Percentiles rank a stretch among this genome's conserved stretches.
Evolutionary conservation across 2,329 filamentous ascomycete genomes (phyloP).

Genomic region (Kalaharituber pfeilii): DNA sequence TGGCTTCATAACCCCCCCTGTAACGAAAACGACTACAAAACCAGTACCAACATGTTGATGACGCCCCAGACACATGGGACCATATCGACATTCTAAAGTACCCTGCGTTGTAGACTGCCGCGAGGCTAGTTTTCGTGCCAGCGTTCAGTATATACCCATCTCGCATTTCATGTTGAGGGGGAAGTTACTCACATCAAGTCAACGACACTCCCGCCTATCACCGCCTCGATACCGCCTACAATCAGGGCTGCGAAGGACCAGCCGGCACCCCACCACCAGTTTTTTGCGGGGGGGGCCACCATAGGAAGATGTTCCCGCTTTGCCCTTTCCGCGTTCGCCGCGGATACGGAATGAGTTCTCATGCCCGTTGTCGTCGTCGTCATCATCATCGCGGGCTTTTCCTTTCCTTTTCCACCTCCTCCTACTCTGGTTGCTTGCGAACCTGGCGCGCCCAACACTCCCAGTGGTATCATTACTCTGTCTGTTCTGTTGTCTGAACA

Average conservation of each 20-base stretch:
- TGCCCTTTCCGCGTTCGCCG: no score
- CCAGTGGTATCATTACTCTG: no score
- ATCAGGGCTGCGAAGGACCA: constrained; percentile 53
- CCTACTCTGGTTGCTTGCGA: no score
- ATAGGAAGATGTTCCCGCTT: no score
- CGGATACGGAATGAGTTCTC: no score
- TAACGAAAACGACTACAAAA: constrained; percentile 82
- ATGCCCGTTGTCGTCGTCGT: no score
- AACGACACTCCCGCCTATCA: constrained; percentile 65
- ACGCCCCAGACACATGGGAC: constrained; percentile 78
- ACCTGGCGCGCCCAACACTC: no score
- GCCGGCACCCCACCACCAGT: constrained; percentile 34
- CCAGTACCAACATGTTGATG: constrained; percentile 64
- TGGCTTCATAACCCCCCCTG: constrained; percentile 78
- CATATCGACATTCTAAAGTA: constrained; percentile 86
- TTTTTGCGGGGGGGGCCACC: no score
- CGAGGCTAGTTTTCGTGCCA: constrained; percentile 8
- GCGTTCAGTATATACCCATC: background rate
- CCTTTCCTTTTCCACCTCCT: no score
- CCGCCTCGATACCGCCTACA: constrained; percentile 56
- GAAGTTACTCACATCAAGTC: constrained; percentile 52
- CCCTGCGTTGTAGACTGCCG: constrained; percentile 25
- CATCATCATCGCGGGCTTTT: no score
- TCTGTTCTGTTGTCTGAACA: no score
- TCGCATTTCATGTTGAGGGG: no score